phyloP scores from a whole-genome alignment of 306 rosid genomes.

The Astragalus glycyphyllos region DNA sequence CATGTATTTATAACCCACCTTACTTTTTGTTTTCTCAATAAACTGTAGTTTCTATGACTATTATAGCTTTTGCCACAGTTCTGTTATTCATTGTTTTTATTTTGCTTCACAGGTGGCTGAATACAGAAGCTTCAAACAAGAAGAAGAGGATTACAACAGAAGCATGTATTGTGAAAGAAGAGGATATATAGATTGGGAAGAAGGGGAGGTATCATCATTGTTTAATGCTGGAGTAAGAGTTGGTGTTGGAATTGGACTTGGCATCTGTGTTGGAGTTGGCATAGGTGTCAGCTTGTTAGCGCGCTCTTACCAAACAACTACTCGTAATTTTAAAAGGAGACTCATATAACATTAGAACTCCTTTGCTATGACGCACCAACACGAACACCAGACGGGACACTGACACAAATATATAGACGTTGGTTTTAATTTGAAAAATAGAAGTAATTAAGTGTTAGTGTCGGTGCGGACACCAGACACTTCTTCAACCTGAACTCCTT shows the following conservation, averaged over 20 bases:
- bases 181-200: conserved; percentile 56
- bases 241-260: conserved; percentile 75
- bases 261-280: conserved; percentile 66
- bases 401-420: too few species aligned
- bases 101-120: conserved; percentile 50
- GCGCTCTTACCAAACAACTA: conserved; percentile 26
- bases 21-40: background rate
- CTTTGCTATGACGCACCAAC: background rate
- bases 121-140: conserved; percentile 50
- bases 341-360: conserved; percentile 43
- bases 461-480: too few species aligned
- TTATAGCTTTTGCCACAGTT: background rate
- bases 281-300: conserved; percentile 57
- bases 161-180: conserved; percentile 49
- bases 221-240: conserved; percentile 78
- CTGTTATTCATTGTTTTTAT: background rate
- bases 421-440: too few species aligned
- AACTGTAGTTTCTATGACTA: background rate
- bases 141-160: conserved; percentile 54
- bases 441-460: too few species aligned
- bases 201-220: conserved; percentile 71
- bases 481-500: background rate
- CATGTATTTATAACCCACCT: too few species aligned
- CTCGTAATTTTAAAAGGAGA: conserved; percentile 55
- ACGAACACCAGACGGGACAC: too few species aligned